phyloP scores from a whole-genome alignment of 176 grass and related monocot species.

The Pontederia paniculata region DNA sequence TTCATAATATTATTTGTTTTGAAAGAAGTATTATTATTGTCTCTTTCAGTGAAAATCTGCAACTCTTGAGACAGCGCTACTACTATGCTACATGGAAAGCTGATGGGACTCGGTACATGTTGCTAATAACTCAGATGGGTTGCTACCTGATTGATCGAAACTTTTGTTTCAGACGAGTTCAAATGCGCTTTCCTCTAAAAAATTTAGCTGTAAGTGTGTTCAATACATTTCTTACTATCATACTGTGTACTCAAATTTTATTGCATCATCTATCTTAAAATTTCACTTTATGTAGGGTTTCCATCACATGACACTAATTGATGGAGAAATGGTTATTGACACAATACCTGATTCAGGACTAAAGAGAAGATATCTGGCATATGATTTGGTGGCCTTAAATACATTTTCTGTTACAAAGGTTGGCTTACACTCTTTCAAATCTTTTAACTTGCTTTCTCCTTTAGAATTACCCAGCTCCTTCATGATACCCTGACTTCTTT shows the following conservation, averaged over 20 bases:
- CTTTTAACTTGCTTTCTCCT: neutral
- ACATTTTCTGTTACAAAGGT: conserved; percentile 57
- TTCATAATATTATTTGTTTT: no score
- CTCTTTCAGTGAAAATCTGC: conserved; percentile 71
- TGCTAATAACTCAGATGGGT: conserved; percentile 80
- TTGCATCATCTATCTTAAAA: conserved; percentile 12
- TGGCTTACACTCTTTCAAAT: conserved; percentile 2
- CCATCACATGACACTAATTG: conserved; percentile 83
- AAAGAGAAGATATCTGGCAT: conserved; percentile 81
- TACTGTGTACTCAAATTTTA: no score
- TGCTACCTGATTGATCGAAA: conserved; percentile 91
- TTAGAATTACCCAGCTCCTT: no score
- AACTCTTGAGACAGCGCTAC: conserved; percentile 93
- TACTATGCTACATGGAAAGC: conserved; percentile 99
- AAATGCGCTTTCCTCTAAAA: conserved; percentile 90
- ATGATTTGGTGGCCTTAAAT: conserved; percentile 87
- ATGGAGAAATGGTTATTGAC: conserved; percentile 99
- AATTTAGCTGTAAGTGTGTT: conserved; percentile 11
- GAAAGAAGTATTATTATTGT: no score
- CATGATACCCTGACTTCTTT: no score
- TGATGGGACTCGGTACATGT: conserved; percentile 99
- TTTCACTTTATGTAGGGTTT: conserved; percentile 38
- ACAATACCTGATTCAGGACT: conserved; percentile 73
- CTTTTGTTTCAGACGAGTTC: conserved; percentile 88
- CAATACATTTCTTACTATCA: no score